Evolutionary conservation across 495 filamentous ascomycete species (phyloP).

Genomic region (Clavariopsis aquatica): DNA sequence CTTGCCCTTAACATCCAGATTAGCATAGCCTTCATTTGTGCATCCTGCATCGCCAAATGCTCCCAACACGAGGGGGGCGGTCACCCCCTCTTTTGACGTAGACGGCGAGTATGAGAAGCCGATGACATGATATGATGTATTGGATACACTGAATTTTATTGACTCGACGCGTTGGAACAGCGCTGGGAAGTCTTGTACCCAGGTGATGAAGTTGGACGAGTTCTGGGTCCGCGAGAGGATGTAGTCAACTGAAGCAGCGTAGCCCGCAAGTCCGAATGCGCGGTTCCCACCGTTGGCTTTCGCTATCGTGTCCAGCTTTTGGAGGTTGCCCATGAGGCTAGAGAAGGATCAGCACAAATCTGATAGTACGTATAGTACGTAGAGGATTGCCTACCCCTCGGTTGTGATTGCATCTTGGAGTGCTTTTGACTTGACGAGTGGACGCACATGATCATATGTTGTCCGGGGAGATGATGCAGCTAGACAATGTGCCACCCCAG

Average conservation of each 20-base stretch:
- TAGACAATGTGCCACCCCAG: constrained; percentile 15
- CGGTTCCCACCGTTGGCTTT: constrained; percentile 49
- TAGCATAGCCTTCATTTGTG: constrained; percentile 42
- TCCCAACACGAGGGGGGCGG: constrained; percentile 46
- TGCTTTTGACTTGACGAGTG: constrained; percentile 8
- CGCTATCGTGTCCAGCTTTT: constrained; percentile 48
- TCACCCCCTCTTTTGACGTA: constrained; percentile 47
- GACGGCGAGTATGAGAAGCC: constrained; percentile 51
- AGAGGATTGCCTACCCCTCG: constrained; percentile 2
- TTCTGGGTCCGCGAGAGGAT: constrained; percentile 42
- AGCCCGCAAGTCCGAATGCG: constrained; percentile 53
- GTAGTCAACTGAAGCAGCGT: constrained; percentile 50
- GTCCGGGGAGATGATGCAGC: constrained; percentile 4
- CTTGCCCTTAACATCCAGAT: constrained; percentile 48
- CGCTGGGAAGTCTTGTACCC: constrained; percentile 48
- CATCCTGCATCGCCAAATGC: constrained; percentile 47
- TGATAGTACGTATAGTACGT: neutral
- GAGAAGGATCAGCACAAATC: constrained; percentile 3
- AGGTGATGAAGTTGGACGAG: constrained; percentile 40
- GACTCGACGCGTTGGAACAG: constrained; percentile 46
- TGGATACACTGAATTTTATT: constrained; percentile 45
- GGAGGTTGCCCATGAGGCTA: constrained; percentile 43
- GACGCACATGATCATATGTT: constrained; percentile 13
- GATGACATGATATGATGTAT: constrained; percentile 44
- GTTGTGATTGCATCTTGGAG: constrained; percentile 25